Percentiles rank a stretch among this genome's conserved stretches.
Conservation (phyloP, 441 rosid genomes). For the Caryocar brasiliense region DNA sequence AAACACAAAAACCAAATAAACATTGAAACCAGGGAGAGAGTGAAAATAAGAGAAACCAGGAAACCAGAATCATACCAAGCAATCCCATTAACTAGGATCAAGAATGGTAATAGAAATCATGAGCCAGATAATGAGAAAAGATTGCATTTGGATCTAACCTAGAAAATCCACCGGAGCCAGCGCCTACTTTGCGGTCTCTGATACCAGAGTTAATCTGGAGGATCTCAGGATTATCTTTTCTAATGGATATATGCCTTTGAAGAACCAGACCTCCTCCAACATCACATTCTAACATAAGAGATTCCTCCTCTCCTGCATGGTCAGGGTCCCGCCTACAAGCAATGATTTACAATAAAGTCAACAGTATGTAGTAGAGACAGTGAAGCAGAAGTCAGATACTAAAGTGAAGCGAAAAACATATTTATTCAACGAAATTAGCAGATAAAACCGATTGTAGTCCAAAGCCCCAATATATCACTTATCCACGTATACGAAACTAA, state of each 20-base stretch:
- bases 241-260: constrained; percentile 42
- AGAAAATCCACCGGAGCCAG: constrained; percentile 94
- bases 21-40: no score
- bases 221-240: constrained; percentile 34
- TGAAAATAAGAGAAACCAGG: no score
- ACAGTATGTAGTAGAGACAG: not conserved
- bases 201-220: constrained; percentile 56
- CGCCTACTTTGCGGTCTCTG: constrained; percentile 68
- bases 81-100: no score
- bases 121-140: no score
- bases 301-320: constrained; percentile 77
- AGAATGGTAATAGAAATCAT: no score
- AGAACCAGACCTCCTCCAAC: constrained; percentile 77
- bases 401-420: no score
- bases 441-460: no score
- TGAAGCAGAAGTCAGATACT: not conserved
- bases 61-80: no score
- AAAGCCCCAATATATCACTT: no score
- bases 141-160: constrained; percentile 48
- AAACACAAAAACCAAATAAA: no score
- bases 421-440: no score
- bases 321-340: constrained; percentile 59
- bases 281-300: constrained; percentile 61
- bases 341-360: not conserved
- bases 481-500: no score